Evolutionary conservation across 2,329 filamentous ascomycete genomes (phyloP), one percentile per base, ranked within the genome.

Genomic region (Hymenoscyphus infarciens): DNA sequence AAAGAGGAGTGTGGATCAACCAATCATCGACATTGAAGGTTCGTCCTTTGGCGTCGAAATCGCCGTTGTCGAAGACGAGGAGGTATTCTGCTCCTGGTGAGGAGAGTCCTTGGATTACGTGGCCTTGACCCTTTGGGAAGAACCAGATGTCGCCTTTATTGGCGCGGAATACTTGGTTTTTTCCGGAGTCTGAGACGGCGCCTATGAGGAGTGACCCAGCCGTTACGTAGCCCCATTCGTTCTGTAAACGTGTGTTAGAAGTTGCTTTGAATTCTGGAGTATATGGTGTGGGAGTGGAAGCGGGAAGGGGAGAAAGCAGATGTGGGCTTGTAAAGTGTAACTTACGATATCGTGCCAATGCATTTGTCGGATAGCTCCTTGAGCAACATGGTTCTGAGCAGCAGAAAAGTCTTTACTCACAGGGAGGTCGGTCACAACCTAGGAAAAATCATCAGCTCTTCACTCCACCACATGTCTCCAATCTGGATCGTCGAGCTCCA

Each of bases 1-100:
- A 74, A 72, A 75, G 78, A 16, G 69, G 68, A 45, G 69, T 70
- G 22, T 63, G 63, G 15, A 65, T 25, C 35, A 70, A 67, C 59
- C 69, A 62, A 52, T 70, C 69, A 5, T 60, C 59, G 80, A 79
- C 27, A 2, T 87, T 77, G 75, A 85, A 86, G 0, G 85, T 87
- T 1, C 86, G 89, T 33, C 84, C 82, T 68, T 85, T 83, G 55
- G 77, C 78, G 61, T 86, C 82, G 74, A 87, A 87, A 4, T 74
- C 72, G 5, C 84, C 85, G 61, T 81, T 75, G 72, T 87, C 81
- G 67, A 87, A 87, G 58, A 87, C 80, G 2, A 87, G 77, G 1
- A 87, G 76, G 70, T 86, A 87, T 70, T 87, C 84, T 45, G 75
- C 77, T 1, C 84, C 84, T 39, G 79, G 89, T 31, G 80, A 76